Percentiles rank a stretch among this genome's conserved stretches.
Conservation (phyloP, 2,329 filamentous ascomycete species). For the Penicillium janthinellum region DNA sequence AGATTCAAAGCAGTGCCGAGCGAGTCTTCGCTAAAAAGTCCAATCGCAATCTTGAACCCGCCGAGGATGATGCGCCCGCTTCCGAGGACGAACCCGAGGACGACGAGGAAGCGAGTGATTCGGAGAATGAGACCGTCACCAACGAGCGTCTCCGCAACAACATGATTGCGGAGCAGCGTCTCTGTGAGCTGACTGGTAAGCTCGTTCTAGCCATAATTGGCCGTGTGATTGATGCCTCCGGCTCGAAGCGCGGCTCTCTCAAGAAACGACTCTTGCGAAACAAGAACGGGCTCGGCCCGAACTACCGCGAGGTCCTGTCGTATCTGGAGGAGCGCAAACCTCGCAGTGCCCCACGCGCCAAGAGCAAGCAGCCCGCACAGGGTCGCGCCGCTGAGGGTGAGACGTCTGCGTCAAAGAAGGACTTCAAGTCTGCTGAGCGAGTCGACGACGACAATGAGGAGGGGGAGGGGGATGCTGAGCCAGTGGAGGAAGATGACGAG, state of each 20-base stretch:
- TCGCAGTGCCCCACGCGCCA: conserved; percentile 30
- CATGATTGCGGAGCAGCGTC: conserved; percentile 77
- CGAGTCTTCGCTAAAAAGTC: conserved; percentile 73
- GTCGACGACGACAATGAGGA: conserved; percentile 43
- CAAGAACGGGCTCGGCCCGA: conserved; percentile 75
- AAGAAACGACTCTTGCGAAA: conserved; percentile 76
- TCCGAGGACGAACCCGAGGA: conserved; percentile 61
- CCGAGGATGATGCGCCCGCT: conserved; percentile 73
- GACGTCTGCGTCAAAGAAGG: conserved; percentile 24
- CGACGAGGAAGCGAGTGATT: conserved; percentile 36
- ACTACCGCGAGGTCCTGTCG: conserved; percentile 80
- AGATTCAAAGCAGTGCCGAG: conserved; percentile 77
- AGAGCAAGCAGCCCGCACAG: conserved; percentile 37
- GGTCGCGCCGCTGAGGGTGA: conserved; percentile 18
- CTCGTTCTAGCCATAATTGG: conserved; percentile 79
- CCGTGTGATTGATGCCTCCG: conserved; percentile 69
- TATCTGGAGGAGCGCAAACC: conserved; percentile 72
- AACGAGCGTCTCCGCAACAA: conserved; percentile 63
- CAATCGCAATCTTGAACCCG: conserved; percentile 45
- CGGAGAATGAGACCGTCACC: conserved; percentile 40
- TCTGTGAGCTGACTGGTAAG: conserved; percentile 84
- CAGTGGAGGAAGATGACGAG: conserved; percentile 46
- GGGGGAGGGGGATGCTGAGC: conserved; percentile 35
- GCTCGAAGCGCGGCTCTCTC: conserved; percentile 63
- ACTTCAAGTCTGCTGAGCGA: conserved; percentile 44